phyloP scores from a whole-genome alignment of 23 red algal genomes.

The Porphyridium purpureum region DNA sequence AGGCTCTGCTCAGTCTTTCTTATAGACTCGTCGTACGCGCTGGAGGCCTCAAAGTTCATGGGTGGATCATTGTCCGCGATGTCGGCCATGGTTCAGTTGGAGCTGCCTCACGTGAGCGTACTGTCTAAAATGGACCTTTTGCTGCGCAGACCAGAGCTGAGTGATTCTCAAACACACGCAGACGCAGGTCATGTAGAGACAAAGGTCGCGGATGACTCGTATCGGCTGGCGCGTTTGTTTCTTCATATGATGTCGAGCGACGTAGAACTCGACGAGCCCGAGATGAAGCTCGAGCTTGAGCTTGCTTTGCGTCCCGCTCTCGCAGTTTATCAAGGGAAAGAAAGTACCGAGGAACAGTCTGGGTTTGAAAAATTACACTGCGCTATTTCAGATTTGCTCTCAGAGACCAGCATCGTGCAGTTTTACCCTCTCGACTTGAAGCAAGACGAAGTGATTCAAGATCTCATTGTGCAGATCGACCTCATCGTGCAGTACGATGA shows the following conservation, averaged over 20 bases:
- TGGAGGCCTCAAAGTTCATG: conserved; percentile 70
- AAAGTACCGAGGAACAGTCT: not conserved
- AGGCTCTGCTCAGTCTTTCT: conserved; percentile 66
- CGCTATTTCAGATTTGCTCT: not conserved
- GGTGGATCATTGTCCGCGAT: conserved; percentile 73
- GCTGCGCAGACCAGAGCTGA: conserved; percentile 8
- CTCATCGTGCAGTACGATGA: conserved; percentile 74
- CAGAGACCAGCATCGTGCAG: not conserved
- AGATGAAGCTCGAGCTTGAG: conserved; percentile 42
- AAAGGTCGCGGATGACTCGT: not conserved
- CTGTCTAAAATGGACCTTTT: conserved; percentile 88
- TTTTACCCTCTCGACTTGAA: conserved; percentile 6
- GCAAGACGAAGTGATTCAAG: conserved; percentile 41
- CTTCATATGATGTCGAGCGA: too few relatives aligned
- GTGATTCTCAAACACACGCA: conserved; percentile 37
- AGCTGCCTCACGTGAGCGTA: conserved; percentile 81
- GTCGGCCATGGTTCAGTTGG: conserved; percentile 85
- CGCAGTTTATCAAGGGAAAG: not conserved
- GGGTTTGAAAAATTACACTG: not conserved
- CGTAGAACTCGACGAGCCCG: too few relatives aligned
- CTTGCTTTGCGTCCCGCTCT: conserved; percentile 32
- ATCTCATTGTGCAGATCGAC: conserved; percentile 39
- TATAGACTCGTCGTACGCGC: conserved; percentile 73
- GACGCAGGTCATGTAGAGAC: conserved; percentile 10
- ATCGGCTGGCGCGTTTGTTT: not conserved